Conservation (phyloP, 805 yeast genomes). For the Candida schatavii region DNA sequence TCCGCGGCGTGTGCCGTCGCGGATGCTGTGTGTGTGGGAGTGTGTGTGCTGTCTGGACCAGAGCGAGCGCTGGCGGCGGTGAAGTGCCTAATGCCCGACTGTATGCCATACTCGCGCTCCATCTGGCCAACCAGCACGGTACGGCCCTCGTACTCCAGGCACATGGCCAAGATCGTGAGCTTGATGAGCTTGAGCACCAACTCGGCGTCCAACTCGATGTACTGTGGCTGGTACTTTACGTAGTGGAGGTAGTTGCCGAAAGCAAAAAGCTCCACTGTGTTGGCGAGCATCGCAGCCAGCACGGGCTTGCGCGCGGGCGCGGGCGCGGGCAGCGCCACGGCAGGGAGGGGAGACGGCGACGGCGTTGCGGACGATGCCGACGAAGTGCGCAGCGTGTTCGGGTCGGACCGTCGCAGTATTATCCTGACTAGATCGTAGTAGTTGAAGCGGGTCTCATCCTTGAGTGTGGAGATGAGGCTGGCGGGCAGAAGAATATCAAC, state of each 20-base stretch:
- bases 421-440: constrained; percentile 3
- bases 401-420: background rate
- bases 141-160: constrained; percentile 21
- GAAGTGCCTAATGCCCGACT: constrained; percentile 9
- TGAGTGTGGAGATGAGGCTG: background rate
- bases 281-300: constrained; percentile 6
- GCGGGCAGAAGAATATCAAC: background rate
- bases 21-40: too few relatives aligned
- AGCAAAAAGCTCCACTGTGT: constrained; percentile 37
- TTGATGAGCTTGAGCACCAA: constrained; percentile 23
- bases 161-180: constrained; percentile 24
- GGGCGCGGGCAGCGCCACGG: background rate
- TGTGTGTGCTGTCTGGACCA: too few relatives aligned
- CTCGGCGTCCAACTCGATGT: constrained; percentile 11
- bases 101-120: constrained; percentile 15
- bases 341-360: background rate
- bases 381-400: background rate
- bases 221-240: constrained; percentile 14
- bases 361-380: background rate
- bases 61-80: background rate
- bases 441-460: constrained; percentile 2
- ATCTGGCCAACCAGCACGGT: constrained; percentile 14
- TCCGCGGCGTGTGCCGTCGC: background rate
- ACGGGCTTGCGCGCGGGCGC: background rate
- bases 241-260: constrained; percentile 33